A percentile compares a stretch with the other conserved stretches of the same genome.
These are phyloP conservation scores for Trypanosoma lewisi DNA, from an alignment of 208 protist species.

Conservation along the genomic window DNA sequence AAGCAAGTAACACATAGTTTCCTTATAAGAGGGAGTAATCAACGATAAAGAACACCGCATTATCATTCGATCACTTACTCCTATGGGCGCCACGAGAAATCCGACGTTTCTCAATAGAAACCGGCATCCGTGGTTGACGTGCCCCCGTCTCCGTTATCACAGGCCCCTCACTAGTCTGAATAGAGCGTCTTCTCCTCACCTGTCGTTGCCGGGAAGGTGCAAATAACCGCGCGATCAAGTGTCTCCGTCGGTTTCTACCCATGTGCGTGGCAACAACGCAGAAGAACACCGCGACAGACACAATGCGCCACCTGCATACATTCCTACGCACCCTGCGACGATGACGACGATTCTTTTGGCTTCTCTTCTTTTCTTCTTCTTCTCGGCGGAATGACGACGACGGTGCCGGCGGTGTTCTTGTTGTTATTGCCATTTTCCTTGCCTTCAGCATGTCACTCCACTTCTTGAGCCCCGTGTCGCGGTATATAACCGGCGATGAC, in stretches of 20 bases:
- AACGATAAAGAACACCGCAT: too few relatives aligned
- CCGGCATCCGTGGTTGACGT: not conserved
- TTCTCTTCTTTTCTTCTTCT: not conserved
- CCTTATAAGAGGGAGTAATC: too few relatives aligned
- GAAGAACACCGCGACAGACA: conserved; percentile 4
- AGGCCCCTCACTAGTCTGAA: not conserved
- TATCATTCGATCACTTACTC: too few relatives aligned
- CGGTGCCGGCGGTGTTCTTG: not conserved
- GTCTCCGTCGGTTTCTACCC: not conserved
- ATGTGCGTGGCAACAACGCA: not conserved
- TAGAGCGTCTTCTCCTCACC: not conserved
- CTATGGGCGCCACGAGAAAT: too few relatives aligned
- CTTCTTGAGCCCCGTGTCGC: conserved; percentile 11
- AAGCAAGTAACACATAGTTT: too few relatives aligned
- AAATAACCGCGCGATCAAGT: not conserved
- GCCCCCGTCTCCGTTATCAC: not conserved
- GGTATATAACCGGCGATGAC: conserved; percentile 8
- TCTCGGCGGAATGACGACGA: too few relatives aligned
- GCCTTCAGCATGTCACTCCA: not conserved
- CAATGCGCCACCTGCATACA: conserved; percentile 10
- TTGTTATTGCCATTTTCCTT: not conserved
- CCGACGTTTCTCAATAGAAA: not conserved
- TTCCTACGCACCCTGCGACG: not conserved
- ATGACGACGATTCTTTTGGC: not conserved
- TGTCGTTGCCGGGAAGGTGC: not conserved